phyloP scores from a whole-genome alignment of 1,139 yeast genomes.

The Lodderomyces metapsilosis region DNA sequence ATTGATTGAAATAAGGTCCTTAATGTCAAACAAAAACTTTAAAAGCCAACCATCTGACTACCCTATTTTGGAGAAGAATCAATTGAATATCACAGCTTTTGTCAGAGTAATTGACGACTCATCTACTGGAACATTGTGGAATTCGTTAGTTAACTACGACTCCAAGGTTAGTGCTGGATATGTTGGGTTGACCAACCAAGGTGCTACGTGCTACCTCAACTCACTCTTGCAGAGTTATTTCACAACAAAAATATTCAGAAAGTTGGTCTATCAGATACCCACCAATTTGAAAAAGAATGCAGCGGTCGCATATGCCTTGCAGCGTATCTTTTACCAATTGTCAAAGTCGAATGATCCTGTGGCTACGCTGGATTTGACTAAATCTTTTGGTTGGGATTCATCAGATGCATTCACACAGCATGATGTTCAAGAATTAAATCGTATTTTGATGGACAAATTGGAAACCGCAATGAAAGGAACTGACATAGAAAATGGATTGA shows the following conservation, averaged over 20 bases:
- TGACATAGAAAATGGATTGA: conserved; percentile 73
- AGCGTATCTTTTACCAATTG: conserved; percentile 78
- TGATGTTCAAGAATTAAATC: conserved; percentile 93
- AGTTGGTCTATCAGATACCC: conserved; percentile 86
- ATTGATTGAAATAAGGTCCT: conserved; percentile 59
- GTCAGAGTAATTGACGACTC: conserved; percentile 80
- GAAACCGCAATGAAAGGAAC: conserved; percentile 94
- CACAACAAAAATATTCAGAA: conserved; percentile 79
- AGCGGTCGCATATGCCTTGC: conserved; percentile 78
- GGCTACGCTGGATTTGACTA: conserved; percentile 82
- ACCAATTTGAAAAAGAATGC: conserved; percentile 44
- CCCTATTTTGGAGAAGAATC: conserved; percentile 52
- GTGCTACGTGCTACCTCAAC: conserved; percentile 95
- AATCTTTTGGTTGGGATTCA: conserved; percentile 96
- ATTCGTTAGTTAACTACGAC: conserved; percentile 78
- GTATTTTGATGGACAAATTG: conserved; percentile 91
- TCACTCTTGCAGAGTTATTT: conserved; percentile 87
- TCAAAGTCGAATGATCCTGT: conserved; percentile 73
- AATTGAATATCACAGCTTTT: conserved; percentile 71
- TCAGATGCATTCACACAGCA: conserved; percentile 97
- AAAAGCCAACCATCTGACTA: conserved; percentile 14
- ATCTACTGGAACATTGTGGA: conserved; percentile 92
- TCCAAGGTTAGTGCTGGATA: conserved; percentile 85
- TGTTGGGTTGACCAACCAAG: conserved; percentile 93
- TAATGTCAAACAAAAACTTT: conserved; percentile 23